These are phyloP conservation scores for Lepiota subincarnata DNA, from an alignment of 768 basidiomycete genomes.

Conservation along the genomic window DNA sequence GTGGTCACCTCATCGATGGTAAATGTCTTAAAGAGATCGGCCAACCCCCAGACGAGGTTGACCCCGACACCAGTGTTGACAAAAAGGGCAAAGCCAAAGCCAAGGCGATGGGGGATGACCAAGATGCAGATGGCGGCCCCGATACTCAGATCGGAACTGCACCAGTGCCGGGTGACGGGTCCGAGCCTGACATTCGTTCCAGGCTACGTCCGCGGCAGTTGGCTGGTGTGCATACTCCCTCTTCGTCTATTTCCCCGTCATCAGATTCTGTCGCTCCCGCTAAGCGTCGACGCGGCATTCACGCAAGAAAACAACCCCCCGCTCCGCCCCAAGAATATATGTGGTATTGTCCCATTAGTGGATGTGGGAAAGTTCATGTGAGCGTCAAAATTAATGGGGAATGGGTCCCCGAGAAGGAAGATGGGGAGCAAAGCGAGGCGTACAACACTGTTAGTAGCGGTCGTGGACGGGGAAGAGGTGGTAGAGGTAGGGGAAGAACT, in stretches of 20 bases:
- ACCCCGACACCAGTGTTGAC: conserved; percentile 14
- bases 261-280: neutral
- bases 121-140: conserved; percentile 5
- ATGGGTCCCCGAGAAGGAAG: conserved; percentile 56
- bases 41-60: conserved; percentile 28
- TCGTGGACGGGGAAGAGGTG: conserved; percentile 23
- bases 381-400: conserved; percentile 55
- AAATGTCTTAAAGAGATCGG: conserved; percentile 64
- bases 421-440: neutral
- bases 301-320: neutral
- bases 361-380: conserved; percentile 49
- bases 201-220: conserved; percentile 49
- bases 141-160: neutral
- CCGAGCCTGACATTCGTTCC: conserved; percentile 39
- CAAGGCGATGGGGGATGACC: conserved; percentile 25
- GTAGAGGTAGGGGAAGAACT: neutral
- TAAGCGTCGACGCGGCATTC: neutral
- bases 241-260: conserved; percentile 12
- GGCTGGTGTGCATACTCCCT: conserved; percentile 10
- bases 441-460: conserved; percentile 12
- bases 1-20: conserved; percentile 77
- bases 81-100: conserved; percentile 46
- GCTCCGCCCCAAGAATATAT: conserved; percentile 30
- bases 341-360: conserved; percentile 63
- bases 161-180: no score